Evolutionary conservation across 345 rosid genomes (phyloP).

Genomic region (Ceriops decandra): DNA sequence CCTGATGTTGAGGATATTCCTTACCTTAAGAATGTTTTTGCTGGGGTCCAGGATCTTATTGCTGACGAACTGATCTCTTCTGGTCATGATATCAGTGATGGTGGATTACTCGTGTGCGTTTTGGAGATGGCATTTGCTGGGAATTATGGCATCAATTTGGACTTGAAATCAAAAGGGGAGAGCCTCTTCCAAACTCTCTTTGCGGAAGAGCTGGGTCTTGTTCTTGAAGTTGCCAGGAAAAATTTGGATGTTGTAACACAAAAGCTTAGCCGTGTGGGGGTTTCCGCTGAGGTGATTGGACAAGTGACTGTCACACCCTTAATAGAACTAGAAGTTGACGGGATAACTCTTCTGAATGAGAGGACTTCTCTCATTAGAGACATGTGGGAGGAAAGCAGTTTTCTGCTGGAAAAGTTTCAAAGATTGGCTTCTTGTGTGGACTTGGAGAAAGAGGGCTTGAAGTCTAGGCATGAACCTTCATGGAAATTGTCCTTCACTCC

Average conservation of each 20-base stretch:
- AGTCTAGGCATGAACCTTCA: constrained; percentile 60
- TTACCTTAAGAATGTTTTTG: constrained; percentile 67
- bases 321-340: constrained; percentile 61
- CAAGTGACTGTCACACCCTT: constrained; percentile 51
- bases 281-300: constrained; percentile 68
- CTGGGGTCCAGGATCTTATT: constrained; percentile 65
- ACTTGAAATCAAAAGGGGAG: constrained; percentile 52
- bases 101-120: constrained; percentile 69
- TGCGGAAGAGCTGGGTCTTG: constrained; percentile 84
- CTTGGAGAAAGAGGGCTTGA: constrained; percentile 80
- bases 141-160: constrained; percentile 57
- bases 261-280: constrained; percentile 41
- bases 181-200: constrained; percentile 74
- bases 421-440: constrained; percentile 78
- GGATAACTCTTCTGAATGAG: constrained; percentile 49
- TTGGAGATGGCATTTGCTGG: constrained; percentile 97
- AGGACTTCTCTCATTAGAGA: constrained; percentile 65
- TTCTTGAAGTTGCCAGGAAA: constrained; percentile 66
- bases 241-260: constrained; percentile 54
- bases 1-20: constrained; percentile 84
- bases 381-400: constrained; percentile 95
- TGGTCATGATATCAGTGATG: constrained; percentile 95
- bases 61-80: constrained; percentile 62
- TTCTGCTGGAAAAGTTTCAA: constrained; percentile 74
- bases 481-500: constrained; percentile 79